Percentiles rank a stretch among this genome's conserved stretches.
These are phyloP conservation scores for Passiflora organensis DNA, from an alignment of 345 rosid species.

Conservation along the genomic window DNA sequence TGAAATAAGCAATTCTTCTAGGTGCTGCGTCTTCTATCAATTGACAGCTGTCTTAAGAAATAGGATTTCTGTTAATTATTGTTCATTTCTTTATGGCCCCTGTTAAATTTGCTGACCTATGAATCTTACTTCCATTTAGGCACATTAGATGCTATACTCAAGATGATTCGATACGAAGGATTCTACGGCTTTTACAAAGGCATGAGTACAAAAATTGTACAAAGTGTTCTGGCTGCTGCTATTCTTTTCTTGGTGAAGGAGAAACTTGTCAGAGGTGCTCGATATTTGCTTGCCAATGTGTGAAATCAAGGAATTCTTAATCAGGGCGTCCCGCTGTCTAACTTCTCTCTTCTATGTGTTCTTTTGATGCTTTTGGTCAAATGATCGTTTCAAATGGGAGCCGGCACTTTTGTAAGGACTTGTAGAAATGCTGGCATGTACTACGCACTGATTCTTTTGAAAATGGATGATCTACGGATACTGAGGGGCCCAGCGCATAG, in stretches of 20 bases:
- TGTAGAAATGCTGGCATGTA: no score
- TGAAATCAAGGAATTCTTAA: constrained; percentile 37
- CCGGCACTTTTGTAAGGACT: neutral
- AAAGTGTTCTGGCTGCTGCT: constrained; percentile 92
- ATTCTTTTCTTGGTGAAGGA: constrained; percentile 90
- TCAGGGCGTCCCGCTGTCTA: no score
- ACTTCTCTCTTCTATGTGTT: neutral
- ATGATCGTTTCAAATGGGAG: neutral
- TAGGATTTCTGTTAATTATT: no score
- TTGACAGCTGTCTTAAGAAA: neutral
- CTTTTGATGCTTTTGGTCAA: neutral
- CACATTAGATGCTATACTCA: constrained; percentile 72
- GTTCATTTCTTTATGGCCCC: no score
- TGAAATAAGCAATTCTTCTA: no score
- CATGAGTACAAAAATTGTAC: constrained; percentile 83
- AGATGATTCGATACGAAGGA: constrained; percentile 88
- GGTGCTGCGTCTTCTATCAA: neutral
- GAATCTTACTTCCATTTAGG: constrained; percentile 50
- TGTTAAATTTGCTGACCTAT: no score
- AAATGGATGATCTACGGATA: neutral
- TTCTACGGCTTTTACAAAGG: constrained; percentile 84
- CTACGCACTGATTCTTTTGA: neutral
- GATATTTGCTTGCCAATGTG: constrained; percentile 40
- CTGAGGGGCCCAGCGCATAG: no score
- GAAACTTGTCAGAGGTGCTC: constrained; percentile 75